Evolutionary conservation across 495 filamentous ascomycete genomes (phyloP).

Genomic region (Podospora pseudocomata): DNA sequence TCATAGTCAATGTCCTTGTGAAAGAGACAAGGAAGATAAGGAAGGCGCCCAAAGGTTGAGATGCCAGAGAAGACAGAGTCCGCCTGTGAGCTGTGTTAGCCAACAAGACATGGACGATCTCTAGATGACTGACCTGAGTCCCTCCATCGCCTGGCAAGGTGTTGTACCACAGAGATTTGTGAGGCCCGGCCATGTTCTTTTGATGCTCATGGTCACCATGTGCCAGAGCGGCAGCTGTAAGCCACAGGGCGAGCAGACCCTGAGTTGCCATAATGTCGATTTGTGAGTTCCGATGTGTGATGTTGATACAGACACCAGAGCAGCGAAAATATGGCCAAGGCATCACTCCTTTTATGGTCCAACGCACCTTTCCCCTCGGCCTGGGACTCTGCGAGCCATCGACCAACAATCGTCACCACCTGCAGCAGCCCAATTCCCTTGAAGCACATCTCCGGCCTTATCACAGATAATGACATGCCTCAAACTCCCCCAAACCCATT

Average conservation of each 20-base stretch:
- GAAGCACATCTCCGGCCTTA: constrained; percentile 6
- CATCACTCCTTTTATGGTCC: background rate
- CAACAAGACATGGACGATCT: background rate
- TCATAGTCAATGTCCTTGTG: constrained; percentile 65
- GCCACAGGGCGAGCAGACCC: constrained; percentile 17
- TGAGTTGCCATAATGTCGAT: background rate
- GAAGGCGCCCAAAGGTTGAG: constrained; percentile 78
- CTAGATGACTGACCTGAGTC: constrained; percentile 43
- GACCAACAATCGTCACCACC: background rate
- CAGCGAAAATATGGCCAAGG: background rate
- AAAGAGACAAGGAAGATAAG: constrained; percentile 68
- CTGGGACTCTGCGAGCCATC: background rate
- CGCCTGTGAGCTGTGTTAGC: constrained; percentile 34
- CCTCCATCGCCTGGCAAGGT: constrained; percentile 55
- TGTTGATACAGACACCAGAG: background rate
- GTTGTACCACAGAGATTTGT: constrained; percentile 53
- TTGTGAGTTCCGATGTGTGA: background rate
- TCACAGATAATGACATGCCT: background rate
- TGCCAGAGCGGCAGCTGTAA: constrained; percentile 24
- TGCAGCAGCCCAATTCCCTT: background rate
- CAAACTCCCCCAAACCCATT: background rate
- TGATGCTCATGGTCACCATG: constrained; percentile 40
- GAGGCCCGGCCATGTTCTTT: constrained; percentile 45
- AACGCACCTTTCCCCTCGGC: background rate
- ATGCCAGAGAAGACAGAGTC: constrained; percentile 73